Evolutionary conservation across 768 basidiomycete genomes (phyloP).

Genomic region (Boletus eberwhitei): DNA sequence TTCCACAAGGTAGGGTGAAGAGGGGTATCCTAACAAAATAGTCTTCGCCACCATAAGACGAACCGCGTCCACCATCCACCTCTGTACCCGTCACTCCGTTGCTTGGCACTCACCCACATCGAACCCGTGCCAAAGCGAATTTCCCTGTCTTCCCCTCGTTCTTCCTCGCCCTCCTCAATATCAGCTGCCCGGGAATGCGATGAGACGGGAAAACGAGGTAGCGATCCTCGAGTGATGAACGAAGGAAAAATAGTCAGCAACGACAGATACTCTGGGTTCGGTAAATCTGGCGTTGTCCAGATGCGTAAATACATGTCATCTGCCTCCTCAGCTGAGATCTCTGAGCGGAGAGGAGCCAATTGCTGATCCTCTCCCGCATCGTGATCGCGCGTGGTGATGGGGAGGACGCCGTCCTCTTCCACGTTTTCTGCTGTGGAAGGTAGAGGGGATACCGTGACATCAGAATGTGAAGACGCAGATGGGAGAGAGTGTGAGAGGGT

Average conservation of each 20-base stretch:
- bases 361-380: constrained; percentile 35
- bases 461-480: constrained; percentile 49
- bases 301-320: constrained; percentile 60
- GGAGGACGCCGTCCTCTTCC: constrained; percentile 45
- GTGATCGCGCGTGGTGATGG: constrained; percentile 32
- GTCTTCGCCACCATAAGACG: constrained; percentile 71
- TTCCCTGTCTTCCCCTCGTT: constrained; percentile 49
- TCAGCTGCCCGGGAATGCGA: constrained; percentile 44
- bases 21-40: constrained; percentile 60
- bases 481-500: constrained; percentile 52
- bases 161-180: constrained; percentile 67
- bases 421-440: constrained; percentile 33
- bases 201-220: constrained; percentile 65
- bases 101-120: constrained; percentile 70
- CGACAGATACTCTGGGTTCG: constrained; percentile 68
- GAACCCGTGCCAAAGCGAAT: constrained; percentile 78
- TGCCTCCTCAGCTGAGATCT: constrained; percentile 30
- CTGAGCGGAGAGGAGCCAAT: constrained; percentile 32
- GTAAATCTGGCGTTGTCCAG: constrained; percentile 79
- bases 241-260: constrained; percentile 74
- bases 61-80: constrained; percentile 81
- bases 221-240: constrained; percentile 64
- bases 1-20: not conserved
- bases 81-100: constrained; percentile 62
- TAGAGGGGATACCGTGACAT: constrained; percentile 29